phyloP scores from a whole-genome alignment of 805 yeast genomes.

The Barnettozyma wickerhamii region DNA sequence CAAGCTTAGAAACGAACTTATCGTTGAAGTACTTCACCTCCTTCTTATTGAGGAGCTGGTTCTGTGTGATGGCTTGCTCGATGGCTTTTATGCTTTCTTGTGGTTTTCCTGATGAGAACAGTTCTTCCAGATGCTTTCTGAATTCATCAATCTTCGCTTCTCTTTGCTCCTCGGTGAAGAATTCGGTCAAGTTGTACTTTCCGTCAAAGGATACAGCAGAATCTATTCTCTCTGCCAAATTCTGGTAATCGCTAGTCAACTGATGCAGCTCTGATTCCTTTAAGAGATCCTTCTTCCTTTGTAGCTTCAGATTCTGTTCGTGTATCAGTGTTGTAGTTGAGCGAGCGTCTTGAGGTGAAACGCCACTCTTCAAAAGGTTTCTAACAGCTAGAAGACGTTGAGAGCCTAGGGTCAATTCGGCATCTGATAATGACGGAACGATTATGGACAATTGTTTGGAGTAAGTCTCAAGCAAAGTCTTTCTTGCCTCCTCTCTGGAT shows the following conservation, averaged over 20 bases:
- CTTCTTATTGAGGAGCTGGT: conserved; percentile 27
- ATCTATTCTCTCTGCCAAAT: conserved; percentile 38
- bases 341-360: conserved; percentile 49
- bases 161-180: conserved; percentile 33
- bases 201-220: conserved; percentile 44
- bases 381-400: conserved; percentile 51
- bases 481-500: conserved; percentile 39
- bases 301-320: conserved; percentile 36
- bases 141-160: conserved; percentile 24
- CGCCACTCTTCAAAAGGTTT: conserved; percentile 57
- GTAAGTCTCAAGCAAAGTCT: conserved; percentile 27
- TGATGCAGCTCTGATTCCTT: conserved; percentile 28
- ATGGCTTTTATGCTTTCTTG: conserved; percentile 35
- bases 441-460: conserved; percentile 26
- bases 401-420: conserved; percentile 35
- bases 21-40: conserved; percentile 30
- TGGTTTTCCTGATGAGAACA: conserved; percentile 18
- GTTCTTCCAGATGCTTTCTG: conserved; percentile 11
- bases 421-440: conserved; percentile 26
- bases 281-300: conserved; percentile 16
- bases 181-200: conserved; percentile 34
- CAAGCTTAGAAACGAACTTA: conserved; percentile 34
- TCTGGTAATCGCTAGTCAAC: conserved; percentile 29
- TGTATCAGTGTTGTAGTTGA: conserved; percentile 51
- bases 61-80: conserved; percentile 36